These are phyloP conservation scores for Pezicula rhizophila DNA, from an alignment of 2,329 filamentous ascomycete species.

Conservation along the genomic window DNA sequence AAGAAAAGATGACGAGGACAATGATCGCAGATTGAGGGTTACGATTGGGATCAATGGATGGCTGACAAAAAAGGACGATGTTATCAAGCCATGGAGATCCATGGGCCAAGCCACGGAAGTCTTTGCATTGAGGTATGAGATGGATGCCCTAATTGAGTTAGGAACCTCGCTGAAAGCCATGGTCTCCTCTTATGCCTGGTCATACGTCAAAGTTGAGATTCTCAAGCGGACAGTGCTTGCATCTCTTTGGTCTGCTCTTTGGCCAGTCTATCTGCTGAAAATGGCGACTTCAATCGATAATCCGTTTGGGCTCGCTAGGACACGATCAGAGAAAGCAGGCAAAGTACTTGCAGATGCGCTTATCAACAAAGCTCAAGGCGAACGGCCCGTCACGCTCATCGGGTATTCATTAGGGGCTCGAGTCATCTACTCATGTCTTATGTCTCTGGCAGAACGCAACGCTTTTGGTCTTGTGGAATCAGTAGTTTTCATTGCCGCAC, in stretches of 20 bases:
- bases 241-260: slow-evolving; percentile 39
- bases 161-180: slow-evolving; percentile 68
- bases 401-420: slow-evolving; percentile 56
- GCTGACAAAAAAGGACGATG: slow-evolving; percentile 69
- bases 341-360: slow-evolving; percentile 58
- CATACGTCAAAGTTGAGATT: slow-evolving; percentile 55
- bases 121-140: slow-evolving; percentile 80
- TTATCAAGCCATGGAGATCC: slow-evolving; percentile 73
- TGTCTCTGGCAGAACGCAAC: slow-evolving; percentile 51
- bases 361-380: slow-evolving; percentile 69
- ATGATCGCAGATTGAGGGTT: slow-evolving; percentile 56
- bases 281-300: slow-evolving; percentile 51
- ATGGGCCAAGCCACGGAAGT: slow-evolving; percentile 68
- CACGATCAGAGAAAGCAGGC: slow-evolving; percentile 54
- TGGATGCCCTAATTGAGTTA: slow-evolving; percentile 68
- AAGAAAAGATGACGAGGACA: slow-evolving; percentile 26
- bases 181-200: slow-evolving; percentile 52
- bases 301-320: slow-evolving; percentile 54
- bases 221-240: slow-evolving; percentile 46
- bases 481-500: slow-evolving; percentile 73
- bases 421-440: slow-evolving; percentile 59
- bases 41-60: slow-evolving; percentile 86
- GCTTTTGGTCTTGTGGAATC: slow-evolving; percentile 62
- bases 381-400: slow-evolving; percentile 55
- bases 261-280: slow-evolving; percentile 44